Evolutionary conservation across 163 green algal genomes (phyloP).

Genomic region (Scenedesmus sp.): DNA sequence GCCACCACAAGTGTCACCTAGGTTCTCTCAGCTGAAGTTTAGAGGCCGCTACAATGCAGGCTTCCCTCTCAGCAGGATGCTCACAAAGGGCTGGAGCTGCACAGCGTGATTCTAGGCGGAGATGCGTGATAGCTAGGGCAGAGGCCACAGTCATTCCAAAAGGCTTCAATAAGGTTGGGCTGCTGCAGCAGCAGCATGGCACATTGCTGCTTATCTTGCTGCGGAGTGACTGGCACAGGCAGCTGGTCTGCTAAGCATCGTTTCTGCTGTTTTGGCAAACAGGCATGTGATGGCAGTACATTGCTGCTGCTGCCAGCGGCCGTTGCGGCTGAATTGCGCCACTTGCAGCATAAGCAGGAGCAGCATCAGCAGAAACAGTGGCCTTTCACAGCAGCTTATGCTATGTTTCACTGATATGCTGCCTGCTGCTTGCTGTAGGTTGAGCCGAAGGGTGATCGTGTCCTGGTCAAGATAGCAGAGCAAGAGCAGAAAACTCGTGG

Average conservation of each 20-base stretch:
- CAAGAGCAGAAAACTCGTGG: conserved; percentile 90
- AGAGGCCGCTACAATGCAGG: conserved; percentile 15
- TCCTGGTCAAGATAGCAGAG: conserved; percentile 88
- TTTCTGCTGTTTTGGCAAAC: neutral
- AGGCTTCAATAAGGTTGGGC: conserved; percentile 58
- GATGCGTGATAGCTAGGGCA: conserved; percentile 37
- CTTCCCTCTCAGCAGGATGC: conserved; percentile 34
- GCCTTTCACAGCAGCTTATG: neutral
- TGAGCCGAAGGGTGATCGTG: conserved; percentile 85
- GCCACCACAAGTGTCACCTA: neutral
- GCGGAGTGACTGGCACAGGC: neutral
- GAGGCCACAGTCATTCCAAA: conserved; percentile 49
- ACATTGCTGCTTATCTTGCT: neutral
- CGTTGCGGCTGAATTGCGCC: neutral
- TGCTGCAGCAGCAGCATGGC: conserved; percentile 11
- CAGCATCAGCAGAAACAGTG: neutral
- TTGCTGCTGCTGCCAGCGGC: neutral
- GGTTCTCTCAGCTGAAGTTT: neutral
- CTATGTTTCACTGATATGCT: neutral
- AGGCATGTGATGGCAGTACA: neutral
- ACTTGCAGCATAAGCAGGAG: neutral
- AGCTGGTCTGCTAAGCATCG: neutral
- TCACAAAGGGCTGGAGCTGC: conserved; percentile 20
- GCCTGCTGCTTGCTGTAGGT: conserved; percentile 70
- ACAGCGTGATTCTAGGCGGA: conserved; percentile 28